A percentile compares a stretch with the other conserved stretches of the same genome.
phyloP scores from a whole-genome alignment of 495 filamentous ascomycete species.

The Xylaria cubensis region DNA sequence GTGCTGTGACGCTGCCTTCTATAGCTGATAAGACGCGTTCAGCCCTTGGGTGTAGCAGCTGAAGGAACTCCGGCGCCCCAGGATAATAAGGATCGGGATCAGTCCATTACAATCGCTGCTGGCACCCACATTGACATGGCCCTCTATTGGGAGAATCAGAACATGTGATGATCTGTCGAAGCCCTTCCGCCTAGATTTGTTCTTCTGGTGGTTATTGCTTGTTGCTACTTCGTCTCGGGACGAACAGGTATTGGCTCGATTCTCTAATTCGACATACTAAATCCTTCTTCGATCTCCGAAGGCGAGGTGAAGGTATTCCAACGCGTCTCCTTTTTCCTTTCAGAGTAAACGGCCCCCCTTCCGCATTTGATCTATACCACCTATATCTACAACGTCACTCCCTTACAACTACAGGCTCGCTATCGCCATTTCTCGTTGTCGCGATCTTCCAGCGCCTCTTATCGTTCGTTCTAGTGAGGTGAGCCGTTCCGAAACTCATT shows the following conservation, averaged over 20 bases:
- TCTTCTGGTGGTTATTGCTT: background rate
- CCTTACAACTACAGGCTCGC: background rate
- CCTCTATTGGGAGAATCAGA: background rate
- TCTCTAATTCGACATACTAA: background rate
- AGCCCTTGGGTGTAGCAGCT: background rate
- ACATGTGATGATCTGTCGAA: background rate
- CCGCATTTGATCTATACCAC: background rate
- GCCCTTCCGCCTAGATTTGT: background rate
- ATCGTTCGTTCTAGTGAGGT: background rate
- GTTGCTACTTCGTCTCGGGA: background rate
- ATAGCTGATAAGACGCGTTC: slow-evolving; percentile 16
- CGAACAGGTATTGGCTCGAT: background rate
- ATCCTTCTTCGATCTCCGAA: background rate
- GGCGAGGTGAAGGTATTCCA: background rate
- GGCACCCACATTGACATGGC: background rate
- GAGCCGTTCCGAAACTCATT: background rate
- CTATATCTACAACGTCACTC: background rate
- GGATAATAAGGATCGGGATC: too few relatives aligned
- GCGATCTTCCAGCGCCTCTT: background rate
- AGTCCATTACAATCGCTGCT: background rate
- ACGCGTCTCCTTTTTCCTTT: background rate
- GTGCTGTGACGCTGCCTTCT: background rate
- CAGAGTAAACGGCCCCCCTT: background rate
- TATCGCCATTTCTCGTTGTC: background rate
- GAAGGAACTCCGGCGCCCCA: background rate